Percentiles rank a stretch among this genome's conserved stretches.
These are phyloP conservation scores for Geotrichum carabidarum DNA, from an alignment of 1,139 yeast genomes.

Conservation along the genomic window DNA sequence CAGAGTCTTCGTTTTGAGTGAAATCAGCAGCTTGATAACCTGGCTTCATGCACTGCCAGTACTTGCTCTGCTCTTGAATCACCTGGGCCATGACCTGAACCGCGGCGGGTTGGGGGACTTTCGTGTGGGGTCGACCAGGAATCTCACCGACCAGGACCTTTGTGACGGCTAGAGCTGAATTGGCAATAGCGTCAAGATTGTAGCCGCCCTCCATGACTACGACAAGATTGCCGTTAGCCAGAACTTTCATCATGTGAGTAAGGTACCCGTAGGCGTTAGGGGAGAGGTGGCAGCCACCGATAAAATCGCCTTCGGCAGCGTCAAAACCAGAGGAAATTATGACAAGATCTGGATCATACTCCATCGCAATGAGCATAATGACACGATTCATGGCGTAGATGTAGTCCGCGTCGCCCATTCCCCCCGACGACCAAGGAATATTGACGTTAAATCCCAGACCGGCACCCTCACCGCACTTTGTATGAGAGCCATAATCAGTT, in stretches of 20 bases:
- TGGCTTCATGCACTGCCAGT: conserved; percentile 83
- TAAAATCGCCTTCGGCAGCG: conserved; percentile 97
- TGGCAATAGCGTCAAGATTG: conserved; percentile 83
- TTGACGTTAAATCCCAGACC: conserved; percentile 87
- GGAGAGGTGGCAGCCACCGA: conserved; percentile 95
- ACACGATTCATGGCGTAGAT: conserved; percentile 84
- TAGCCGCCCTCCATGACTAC: conserved; percentile 96
- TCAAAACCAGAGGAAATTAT: conserved; percentile 95
- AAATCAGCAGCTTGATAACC: conserved; percentile 46
- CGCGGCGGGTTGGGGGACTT: conserved; percentile 59
- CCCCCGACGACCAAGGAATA: conserved; percentile 91
- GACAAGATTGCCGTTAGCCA: conserved; percentile 83
- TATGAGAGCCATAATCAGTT: conserved; percentile 70
- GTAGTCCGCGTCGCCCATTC: conserved; percentile 95
- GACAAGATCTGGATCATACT: conserved; percentile 87
- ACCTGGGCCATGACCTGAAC: conserved; percentile 86
- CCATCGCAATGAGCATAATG: conserved; percentile 84
- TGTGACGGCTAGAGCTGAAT: conserved; percentile 87
- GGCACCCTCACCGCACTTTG: conserved; percentile 73
- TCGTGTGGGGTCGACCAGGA: conserved; percentile 69
- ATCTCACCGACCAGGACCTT: conserved; percentile 92
- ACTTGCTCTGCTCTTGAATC: conserved; percentile 69
- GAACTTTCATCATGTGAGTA: conserved; percentile 84
- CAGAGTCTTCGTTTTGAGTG: conserved; percentile 19
- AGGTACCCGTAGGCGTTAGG: conserved; percentile 95